Percentiles rank a stretch among this genome's conserved stretches.
phyloP scores from a whole-genome alignment of 176 grass and related monocot species.

The Lolium perenne region DNA sequence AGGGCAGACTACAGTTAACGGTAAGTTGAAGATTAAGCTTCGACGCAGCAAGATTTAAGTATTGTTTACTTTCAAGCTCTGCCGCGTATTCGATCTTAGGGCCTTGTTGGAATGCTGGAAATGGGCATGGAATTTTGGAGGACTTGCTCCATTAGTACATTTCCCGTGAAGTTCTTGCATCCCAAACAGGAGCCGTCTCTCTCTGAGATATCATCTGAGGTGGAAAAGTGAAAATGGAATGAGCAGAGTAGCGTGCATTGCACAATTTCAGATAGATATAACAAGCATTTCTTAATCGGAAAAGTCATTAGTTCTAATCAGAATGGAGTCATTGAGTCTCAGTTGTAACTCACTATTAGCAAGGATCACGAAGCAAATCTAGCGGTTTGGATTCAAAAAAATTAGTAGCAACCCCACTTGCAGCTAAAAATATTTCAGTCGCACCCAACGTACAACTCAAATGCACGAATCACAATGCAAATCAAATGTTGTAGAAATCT shows the following conservation, averaged over 20 bases:
- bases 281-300: neutral
- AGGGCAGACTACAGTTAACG: neutral
- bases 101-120: neutral
- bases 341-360: too few relatives aligned
- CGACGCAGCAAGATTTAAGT: too few relatives aligned
- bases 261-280: constrained; percentile 17
- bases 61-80: neutral
- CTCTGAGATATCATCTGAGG: neutral
- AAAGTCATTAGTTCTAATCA: too few relatives aligned
- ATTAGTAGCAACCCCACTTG: too few relatives aligned
- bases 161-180: neutral
- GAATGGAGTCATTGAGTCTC: too few relatives aligned
- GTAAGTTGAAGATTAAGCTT: neutral
- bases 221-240: neutral
- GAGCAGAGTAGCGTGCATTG: constrained; percentile 1
- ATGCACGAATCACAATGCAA: too few relatives aligned
- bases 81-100: neutral
- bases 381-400: too few relatives aligned
- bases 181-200: neutral
- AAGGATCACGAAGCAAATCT: too few relatives aligned
- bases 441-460: too few relatives aligned
- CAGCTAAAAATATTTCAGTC: too few relatives aligned
- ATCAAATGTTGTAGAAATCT: too few relatives aligned
- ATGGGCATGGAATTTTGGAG: neutral
- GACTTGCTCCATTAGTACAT: neutral